Conservation (phyloP, 768 basidiomycete species). For the Amanita fuliginea region DNA sequence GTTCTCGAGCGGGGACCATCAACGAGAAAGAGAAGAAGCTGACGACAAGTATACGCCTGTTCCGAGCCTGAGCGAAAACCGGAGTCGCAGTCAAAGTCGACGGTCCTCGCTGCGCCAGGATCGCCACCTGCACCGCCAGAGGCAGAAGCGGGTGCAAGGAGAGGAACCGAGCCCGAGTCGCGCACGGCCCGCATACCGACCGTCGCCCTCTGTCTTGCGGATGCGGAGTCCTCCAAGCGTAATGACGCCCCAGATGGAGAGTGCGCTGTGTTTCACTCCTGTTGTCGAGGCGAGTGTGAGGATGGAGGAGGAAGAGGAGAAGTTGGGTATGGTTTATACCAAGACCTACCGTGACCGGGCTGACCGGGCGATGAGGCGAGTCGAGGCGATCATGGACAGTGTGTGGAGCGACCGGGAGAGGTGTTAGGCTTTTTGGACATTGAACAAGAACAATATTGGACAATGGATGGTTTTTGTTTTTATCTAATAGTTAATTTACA, state of each 20-base stretch:
- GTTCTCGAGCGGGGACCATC: neutral
- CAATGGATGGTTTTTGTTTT: too few relatives aligned
- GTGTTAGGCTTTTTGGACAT: neutral
- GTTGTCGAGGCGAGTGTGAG: conserved; percentile 7
- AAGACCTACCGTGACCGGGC: conserved; percentile 12
- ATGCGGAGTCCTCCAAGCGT: conserved; percentile 47
- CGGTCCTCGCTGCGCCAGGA: neutral
- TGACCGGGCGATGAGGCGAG: conserved; percentile 18
- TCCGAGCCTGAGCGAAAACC: neutral
- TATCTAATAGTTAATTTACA: too few relatives aligned
- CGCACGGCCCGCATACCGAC: conserved; percentile 9
- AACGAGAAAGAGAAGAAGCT: too few relatives aligned
- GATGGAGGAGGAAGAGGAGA: neutral
- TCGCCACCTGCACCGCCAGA: neutral
- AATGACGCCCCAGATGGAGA: conserved; percentile 45
- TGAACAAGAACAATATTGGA: too few relatives aligned
- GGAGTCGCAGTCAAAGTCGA: neutral
- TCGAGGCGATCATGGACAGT: conserved; percentile 24
- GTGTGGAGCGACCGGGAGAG: conserved; percentile 20
- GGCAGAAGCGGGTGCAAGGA: neutral
- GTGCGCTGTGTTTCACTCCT: conserved; percentile 43
- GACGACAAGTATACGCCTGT: conserved; percentile 4
- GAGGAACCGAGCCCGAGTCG: neutral
- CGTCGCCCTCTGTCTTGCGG: conserved; percentile 18
- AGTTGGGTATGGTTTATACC: conserved; percentile 5